Evolutionary conservation across 768 basidiomycete species (phyloP).

Genomic region (Udeniomyces megalosporus): DNA sequence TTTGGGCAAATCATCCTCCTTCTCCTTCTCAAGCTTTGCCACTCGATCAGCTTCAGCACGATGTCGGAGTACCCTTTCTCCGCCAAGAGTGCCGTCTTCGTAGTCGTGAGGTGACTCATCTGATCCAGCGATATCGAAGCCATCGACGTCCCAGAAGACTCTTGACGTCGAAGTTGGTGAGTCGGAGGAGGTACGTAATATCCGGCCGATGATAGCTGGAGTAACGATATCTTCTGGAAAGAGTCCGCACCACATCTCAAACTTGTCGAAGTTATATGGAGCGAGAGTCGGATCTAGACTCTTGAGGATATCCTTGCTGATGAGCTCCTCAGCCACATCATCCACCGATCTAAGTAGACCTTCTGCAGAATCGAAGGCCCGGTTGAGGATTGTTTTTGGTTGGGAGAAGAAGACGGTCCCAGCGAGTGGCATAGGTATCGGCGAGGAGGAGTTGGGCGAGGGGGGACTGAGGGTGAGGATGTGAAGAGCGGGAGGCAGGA

Average conservation of each 20-base stretch:
- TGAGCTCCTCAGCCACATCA: slow-evolving; percentile 11
- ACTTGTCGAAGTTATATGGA: slow-evolving; percentile 27
- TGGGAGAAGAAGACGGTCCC: slow-evolving; percentile 22
- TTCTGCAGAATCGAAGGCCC: slow-evolving; percentile 21
- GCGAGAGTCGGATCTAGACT: slow-evolving; percentile 29
- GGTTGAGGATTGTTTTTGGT: slow-evolving; percentile 19
- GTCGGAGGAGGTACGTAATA: no score
- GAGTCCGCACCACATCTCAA: slow-evolving; percentile 23
- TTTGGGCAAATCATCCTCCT: slow-evolving; percentile 18
- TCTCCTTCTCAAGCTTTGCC: slow-evolving; percentile 7
- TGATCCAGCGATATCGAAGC: no score
- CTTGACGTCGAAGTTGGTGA: no score
- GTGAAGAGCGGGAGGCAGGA: slow-evolving; percentile 32
- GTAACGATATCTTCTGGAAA: not conserved
- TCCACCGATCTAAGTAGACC: not conserved
- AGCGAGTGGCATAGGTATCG: slow-evolving; percentile 23
- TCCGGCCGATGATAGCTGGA: no score
- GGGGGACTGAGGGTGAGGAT: slow-evolving; percentile 28
- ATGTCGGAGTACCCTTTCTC: slow-evolving; percentile 3
- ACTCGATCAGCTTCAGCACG: no score
- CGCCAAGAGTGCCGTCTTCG: not conserved
- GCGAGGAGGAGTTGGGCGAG: slow-evolving; percentile 12
- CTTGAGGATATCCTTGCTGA: slow-evolving; percentile 29
- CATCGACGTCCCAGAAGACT: no score
- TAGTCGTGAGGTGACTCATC: not conserved